Conservation (phyloP, 495 filamentous ascomycete species). For the Niebla homalea region DNA sequence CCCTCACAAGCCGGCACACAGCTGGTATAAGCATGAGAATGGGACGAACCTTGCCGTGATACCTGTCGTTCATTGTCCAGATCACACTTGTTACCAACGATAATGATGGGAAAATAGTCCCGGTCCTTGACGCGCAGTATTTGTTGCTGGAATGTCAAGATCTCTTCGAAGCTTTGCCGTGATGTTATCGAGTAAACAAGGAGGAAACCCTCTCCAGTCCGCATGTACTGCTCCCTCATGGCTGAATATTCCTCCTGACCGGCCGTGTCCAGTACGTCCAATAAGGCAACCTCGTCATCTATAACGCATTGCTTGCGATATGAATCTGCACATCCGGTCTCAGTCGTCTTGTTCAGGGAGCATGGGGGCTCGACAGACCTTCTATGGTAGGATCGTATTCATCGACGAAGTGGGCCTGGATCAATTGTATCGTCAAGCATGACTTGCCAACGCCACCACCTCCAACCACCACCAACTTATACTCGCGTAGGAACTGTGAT, state of each 20-base stretch:
- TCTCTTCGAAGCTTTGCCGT: slow-evolving; percentile 94
- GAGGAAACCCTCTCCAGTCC: slow-evolving; percentile 95
- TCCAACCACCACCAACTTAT: slow-evolving; percentile 96
- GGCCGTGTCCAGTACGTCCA: slow-evolving; percentile 95
- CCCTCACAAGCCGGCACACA: not conserved
- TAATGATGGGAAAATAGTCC: slow-evolving; percentile 98
- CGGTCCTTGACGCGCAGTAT: slow-evolving; percentile 97
- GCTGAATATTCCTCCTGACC: slow-evolving; percentile 99
- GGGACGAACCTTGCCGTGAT: slow-evolving; percentile 66
- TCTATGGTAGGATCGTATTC: slow-evolving; percentile 99
- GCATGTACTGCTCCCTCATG: slow-evolving; percentile 99
- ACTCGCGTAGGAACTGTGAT: slow-evolving; percentile 84
- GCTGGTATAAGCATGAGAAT: not conserved
- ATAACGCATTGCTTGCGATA: slow-evolving; percentile 99
- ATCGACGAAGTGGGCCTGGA: slow-evolving; percentile 97
- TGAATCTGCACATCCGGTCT: slow-evolving; percentile 50
- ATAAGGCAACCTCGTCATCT: slow-evolving; percentile 91
- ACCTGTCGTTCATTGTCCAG: slow-evolving; percentile 84
- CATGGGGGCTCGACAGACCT: slow-evolving; percentile 39
- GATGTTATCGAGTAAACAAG: slow-evolving; percentile 97
- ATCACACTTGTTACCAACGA: slow-evolving; percentile 99
- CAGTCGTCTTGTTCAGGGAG: not conserved
- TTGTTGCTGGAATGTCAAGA: slow-evolving; percentile 95
- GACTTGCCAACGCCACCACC: slow-evolving; percentile 98
- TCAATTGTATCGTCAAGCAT: slow-evolving; percentile 97